A percentile compares a stretch with the other conserved stretches of the same genome.
Conservation (phyloP, 768 basidiomycete genomes). For the Chalciporus chontae region DNA sequence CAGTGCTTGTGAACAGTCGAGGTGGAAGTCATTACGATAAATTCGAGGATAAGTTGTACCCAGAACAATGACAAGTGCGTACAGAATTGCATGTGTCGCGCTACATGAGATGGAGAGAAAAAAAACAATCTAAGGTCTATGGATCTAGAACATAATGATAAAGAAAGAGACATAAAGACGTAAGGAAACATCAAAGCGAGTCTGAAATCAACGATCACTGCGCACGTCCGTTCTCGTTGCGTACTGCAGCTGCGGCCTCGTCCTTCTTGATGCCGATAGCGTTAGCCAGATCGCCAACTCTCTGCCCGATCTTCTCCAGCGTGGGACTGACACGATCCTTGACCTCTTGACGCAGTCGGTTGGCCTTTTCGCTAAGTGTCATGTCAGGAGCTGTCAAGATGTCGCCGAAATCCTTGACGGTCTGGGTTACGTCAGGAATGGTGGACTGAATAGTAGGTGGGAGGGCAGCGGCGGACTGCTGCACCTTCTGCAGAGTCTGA, state of each 20-base stretch:
- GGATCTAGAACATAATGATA: constrained; percentile 23
- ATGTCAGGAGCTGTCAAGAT: constrained; percentile 54
- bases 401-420: constrained; percentile 49
- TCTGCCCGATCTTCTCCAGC: constrained; percentile 48
- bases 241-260: constrained; percentile 6
- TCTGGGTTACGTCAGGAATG: constrained; percentile 50
- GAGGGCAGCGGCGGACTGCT: constrained; percentile 54
- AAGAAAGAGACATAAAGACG: neutral
- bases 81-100: constrained; percentile 19
- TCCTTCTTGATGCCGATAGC: constrained; percentile 29
- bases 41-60: constrained; percentile 9
- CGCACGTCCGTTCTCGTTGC: neutral
- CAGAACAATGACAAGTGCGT: constrained; percentile 13
- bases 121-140: constrained; percentile 23
- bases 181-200: constrained; percentile 4
- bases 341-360: constrained; percentile 54
- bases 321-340: constrained; percentile 58
- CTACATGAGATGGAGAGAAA: constrained; percentile 13
- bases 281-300: constrained; percentile 30
- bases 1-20: too few relatives aligned
- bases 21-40: neutral
- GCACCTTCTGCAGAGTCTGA: constrained; percentile 60
- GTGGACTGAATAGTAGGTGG: constrained; percentile 59
- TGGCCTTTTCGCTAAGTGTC: constrained; percentile 60
- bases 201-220: constrained; percentile 7